Evolutionary conservation across 179 eudicot genomes (phyloP).

Genomic region (Silene coronaria): DNA sequence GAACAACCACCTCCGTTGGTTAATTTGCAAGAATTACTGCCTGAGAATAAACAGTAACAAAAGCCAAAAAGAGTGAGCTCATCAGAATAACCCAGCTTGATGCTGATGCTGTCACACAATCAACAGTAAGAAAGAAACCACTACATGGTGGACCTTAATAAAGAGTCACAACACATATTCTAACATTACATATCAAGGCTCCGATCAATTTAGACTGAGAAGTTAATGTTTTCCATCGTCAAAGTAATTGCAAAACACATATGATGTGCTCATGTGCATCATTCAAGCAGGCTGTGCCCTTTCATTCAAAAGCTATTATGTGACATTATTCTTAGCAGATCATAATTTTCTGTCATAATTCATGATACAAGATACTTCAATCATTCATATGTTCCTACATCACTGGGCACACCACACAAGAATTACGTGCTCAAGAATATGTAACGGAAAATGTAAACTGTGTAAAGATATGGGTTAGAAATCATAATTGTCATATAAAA

Average conservation of each 20-base stretch:
- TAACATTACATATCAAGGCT: conserved; percentile 31
- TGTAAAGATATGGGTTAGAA: not conserved
- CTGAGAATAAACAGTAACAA: conserved; percentile 23
- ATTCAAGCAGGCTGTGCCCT: not conserved
- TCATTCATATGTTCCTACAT: not conserved
- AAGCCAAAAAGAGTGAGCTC: conserved; percentile 2
- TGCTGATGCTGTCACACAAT: no score
- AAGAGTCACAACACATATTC: no score
- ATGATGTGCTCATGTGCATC: not conserved
- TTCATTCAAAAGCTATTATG: no score
- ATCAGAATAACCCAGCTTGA: no score
- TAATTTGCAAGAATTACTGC: conserved; percentile 34
- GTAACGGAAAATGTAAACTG: not conserved
- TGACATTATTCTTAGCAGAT: no score
- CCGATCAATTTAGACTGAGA: conserved; percentile 34
- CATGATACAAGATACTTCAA: not conserved
- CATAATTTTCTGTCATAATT: no score
- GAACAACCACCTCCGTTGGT: conserved; percentile 39
- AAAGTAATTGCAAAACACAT: conserved; percentile 13
- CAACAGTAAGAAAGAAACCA: no score
- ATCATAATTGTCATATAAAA: not conserved
- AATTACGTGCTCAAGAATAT: not conserved
- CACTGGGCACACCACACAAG: not conserved
- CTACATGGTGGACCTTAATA: no score
- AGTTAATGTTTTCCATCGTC: conserved; percentile 35